Conservation (phyloP, 106 monocot genomes). For the Dendrobium nobile region DNA sequence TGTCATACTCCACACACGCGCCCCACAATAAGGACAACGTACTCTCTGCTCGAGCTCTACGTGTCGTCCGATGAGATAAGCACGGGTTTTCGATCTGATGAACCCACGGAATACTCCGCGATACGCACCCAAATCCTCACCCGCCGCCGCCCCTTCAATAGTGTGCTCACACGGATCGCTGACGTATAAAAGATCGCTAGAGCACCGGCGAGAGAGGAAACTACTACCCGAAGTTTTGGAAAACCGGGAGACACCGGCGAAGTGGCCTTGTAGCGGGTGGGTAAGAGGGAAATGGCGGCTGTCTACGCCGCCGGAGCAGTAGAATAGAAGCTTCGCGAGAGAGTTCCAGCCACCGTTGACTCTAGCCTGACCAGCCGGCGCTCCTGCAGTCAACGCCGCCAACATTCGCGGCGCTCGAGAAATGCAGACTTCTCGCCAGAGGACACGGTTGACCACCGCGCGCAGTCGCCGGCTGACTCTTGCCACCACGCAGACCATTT, state of each 20-base stretch:
- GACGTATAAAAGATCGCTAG: slow-evolving; percentile 53
- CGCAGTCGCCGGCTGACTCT: slow-evolving; percentile 59
- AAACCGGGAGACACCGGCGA: slow-evolving; percentile 40
- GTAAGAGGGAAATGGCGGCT: slow-evolving; percentile 1
- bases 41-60: slow-evolving; percentile 41
- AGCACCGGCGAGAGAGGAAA: slow-evolving; percentile 47
- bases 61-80: slow-evolving; percentile 34
- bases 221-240: slow-evolving; percentile 73
- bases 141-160: slow-evolving; percentile 10
- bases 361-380: slow-evolving; percentile 8
- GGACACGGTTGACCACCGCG: slow-evolving; percentile 52
- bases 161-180: slow-evolving; percentile 80
- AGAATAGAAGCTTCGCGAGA: slow-evolving; percentile 38
- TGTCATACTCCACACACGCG: slow-evolving; percentile 77
- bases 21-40: slow-evolving; percentile 70
- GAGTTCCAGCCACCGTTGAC: slow-evolving; percentile 48
- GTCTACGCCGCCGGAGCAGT: neutral
- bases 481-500: slow-evolving; percentile 29
- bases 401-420: slow-evolving; percentile 60
- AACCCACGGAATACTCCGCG: slow-evolving; percentile 70
- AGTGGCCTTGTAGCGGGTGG: neutral
- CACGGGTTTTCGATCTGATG: slow-evolving; percentile 52
- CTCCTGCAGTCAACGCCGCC: slow-evolving; percentile 4
- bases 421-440: slow-evolving; percentile 68
- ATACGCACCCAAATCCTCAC: slow-evolving; percentile 56